Percentiles rank a stretch among this genome's conserved stretches.
phyloP scores from a whole-genome alignment of 805 yeast genomes.

The Starmerella geochares region DNA sequence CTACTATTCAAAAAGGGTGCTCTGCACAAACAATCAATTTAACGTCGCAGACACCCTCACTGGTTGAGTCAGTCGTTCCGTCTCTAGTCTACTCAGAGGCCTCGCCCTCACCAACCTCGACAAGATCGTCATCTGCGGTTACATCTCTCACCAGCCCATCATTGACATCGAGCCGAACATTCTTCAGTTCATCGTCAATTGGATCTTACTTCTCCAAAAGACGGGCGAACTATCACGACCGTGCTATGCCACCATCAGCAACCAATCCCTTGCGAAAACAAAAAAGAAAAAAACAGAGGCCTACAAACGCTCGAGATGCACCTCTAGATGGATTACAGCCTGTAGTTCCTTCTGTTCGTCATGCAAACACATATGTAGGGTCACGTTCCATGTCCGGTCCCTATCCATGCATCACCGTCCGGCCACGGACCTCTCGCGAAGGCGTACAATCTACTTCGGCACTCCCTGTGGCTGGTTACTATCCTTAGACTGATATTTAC shows the following conservation, averaged over 20 bases:
- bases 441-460: no score
- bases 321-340: neutral
- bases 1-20: neutral
- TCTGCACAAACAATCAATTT: no score
- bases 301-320: neutral
- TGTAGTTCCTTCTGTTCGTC: neutral
- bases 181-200: neutral
- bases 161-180: neutral
- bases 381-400: slow-evolving; percentile 15
- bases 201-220: neutral
- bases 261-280: neutral
- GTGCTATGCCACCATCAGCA: neutral
- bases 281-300: neutral
- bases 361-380: slow-evolving; percentile 13
- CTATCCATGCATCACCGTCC: slow-evolving; percentile 7
- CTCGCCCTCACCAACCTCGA: neutral
- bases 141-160: neutral
- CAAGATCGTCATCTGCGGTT: neutral
- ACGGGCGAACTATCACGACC: neutral
- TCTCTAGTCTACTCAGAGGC: neutral
- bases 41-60: neutral
- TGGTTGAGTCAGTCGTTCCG: neutral
- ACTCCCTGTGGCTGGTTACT: no score
- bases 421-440: no score
- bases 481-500: no score